Percentiles rank a stretch among this genome's conserved stretches.
Evolutionary conservation across 139 green algal species (phyloP).

Genomic region (Chlorella vulgaris): DNA sequence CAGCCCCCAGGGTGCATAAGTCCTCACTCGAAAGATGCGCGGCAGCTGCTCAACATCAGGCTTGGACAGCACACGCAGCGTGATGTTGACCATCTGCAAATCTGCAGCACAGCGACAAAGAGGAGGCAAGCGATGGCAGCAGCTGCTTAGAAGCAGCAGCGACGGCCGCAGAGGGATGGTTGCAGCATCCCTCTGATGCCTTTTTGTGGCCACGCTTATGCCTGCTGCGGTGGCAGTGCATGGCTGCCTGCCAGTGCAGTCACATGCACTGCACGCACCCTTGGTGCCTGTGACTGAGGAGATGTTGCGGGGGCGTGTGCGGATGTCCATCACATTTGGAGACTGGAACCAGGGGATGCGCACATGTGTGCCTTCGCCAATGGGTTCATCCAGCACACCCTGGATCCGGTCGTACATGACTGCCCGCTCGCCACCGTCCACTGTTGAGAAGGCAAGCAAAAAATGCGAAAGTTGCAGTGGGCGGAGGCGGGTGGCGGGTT

Average conservation of each 20-base stretch:
- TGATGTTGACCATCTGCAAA: constrained; percentile 99
- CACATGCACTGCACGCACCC: constrained; percentile 55
- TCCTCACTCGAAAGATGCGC: constrained; percentile 86
- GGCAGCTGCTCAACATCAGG: constrained; percentile 82
- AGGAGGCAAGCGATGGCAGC: neutral
- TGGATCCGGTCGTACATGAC: constrained; percentile 97
- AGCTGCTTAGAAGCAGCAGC: too few species aligned
- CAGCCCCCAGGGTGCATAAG: too few species aligned
- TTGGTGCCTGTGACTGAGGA: constrained; percentile 98
- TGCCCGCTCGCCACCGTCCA: constrained; percentile 96
- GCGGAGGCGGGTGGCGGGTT: too few species aligned
- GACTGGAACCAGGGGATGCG: constrained; percentile 85
- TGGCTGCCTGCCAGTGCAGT: too few species aligned
- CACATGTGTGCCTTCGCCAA: constrained; percentile 94
- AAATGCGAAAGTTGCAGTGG: too few species aligned
- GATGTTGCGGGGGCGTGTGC: constrained; percentile 91
- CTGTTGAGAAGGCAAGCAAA: constrained; percentile 53
- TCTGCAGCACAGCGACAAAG: constrained; percentile 65
- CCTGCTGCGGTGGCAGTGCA: neutral
- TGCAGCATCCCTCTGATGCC: too few species aligned
- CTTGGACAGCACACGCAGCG: constrained; percentile 93
- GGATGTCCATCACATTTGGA: constrained; percentile 96
- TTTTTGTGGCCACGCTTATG: too few species aligned
- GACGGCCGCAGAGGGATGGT: too few species aligned
- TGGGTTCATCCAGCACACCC: constrained; percentile 82